Conservation (phyloP, 495 filamentous ascomycete species). For the Achaetomiella virescens region DNA sequence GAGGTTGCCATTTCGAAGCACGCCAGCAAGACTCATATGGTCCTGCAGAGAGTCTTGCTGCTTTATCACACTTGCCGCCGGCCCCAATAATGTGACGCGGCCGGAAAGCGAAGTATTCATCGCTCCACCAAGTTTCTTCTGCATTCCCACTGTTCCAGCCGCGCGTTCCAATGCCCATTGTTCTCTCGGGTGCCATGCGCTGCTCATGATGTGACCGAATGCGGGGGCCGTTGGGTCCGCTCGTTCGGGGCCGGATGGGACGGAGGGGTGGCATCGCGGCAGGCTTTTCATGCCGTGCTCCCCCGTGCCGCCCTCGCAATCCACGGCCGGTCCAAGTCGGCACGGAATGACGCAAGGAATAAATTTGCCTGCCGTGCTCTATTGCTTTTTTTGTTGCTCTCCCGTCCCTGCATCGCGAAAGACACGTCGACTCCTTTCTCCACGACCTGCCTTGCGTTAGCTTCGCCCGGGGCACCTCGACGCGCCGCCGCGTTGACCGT, state of each 20-base stretch:
- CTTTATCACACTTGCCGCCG: too few relatives aligned
- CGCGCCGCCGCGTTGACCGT: neutral
- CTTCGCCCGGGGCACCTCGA: neutral
- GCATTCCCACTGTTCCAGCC: neutral
- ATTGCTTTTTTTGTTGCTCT: neutral
- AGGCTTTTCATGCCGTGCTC: neutral
- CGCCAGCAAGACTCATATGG: too few relatives aligned
- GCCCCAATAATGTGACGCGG: too few relatives aligned
- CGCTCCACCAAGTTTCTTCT: neutral
- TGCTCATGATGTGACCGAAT: neutral
- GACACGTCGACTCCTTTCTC: neutral
- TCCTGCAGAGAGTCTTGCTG: too few relatives aligned
- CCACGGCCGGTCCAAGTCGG: neutral
- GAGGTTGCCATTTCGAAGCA: too few relatives aligned
- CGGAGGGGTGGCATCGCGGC: neutral
- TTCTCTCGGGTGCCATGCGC: neutral
- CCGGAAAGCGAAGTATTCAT: too few relatives aligned
- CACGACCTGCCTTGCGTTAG: neutral
- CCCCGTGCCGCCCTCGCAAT: neutral
- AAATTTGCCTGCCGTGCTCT: neutral
- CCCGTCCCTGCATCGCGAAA: neutral
- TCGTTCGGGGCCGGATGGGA: neutral
- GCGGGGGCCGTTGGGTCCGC: neutral
- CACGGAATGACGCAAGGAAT: neutral
- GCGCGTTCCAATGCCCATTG: neutral